Base-by-base conservation (phyloP, 306 rosid species). In the Cicer chorassanicum region DNA sequence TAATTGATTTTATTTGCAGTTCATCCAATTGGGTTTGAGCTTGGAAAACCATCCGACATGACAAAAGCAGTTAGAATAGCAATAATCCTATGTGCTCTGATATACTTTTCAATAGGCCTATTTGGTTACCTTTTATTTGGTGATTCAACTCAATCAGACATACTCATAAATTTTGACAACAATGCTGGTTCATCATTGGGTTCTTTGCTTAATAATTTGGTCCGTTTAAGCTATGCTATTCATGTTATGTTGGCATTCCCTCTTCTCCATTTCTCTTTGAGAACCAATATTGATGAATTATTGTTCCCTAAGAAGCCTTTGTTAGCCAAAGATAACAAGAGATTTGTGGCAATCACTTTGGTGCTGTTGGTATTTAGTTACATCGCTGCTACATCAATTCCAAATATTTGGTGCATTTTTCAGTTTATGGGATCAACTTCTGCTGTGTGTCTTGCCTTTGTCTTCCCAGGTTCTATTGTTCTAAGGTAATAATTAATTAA, bases 381-480 rank as follows among this genome's bases (percentile, higher is more conserved):
- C 83, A 50, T 92, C 39, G 82, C 87, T 60, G 98, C 99, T 13
- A 86, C 92, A 5, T 88, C 84, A 38, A 66, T 94, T 59, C 99
- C 98, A 41, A 82, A 89, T 82, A 88, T 94, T 68, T 94, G 98
- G 99, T 90, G 85, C 60, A 79, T 92, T 43, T 92, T 94, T 85
- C 97, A 94, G 87, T 92, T 94, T 53, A 7, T 94, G 82, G 99
- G 99, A 45, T 90, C 96, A 79, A 94, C 99, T 9, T 80, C 96
- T 53, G 97, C 97, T 0, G 90, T 87, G 65, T 86, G 86, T 78
- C 96, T 94, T 24, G 93, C 96, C 69, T 94, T 94, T 82, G 88
- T 94, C 56, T 92, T 94, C 78, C 99, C 99, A 13, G 97, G 89
- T 63, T 83, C 90, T 46, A 87, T 94, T 82, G 98, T 77, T 75